Conservation (phyloP, 768 basidiomycete genomes). For the Boletellus emodensis region DNA sequence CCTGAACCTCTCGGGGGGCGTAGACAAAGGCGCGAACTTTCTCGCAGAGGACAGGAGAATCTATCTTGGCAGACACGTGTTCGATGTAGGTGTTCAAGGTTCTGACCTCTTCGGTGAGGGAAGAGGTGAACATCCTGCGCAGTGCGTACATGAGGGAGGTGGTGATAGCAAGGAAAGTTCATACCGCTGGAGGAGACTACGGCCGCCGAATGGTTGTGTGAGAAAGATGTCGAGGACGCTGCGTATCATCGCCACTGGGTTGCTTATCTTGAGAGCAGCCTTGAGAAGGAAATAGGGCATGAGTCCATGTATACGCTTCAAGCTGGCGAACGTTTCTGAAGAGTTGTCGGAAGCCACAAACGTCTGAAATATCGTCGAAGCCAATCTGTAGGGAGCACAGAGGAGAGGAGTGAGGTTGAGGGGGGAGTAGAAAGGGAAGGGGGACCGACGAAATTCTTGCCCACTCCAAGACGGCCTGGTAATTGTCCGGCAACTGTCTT, state of each 20-base stretch:
- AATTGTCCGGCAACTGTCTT: constrained; percentile 75
- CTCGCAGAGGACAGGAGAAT: constrained; percentile 81
- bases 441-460: constrained; percentile 86
- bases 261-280: constrained; percentile 85
- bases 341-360: constrained; percentile 92
- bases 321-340: constrained; percentile 78
- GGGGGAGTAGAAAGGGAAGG: not conserved
- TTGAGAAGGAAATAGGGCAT: constrained; percentile 99
- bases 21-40: constrained; percentile 86
- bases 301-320: constrained; percentile 91
- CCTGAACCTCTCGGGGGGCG: constrained; percentile 85
- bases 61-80: constrained; percentile 82
- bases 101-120: constrained; percentile 84
- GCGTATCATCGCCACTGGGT: constrained; percentile 95
- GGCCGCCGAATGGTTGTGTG: constrained; percentile 94
- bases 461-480: constrained; percentile 92
- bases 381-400: constrained; percentile 53
- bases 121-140: constrained; percentile 90
- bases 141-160: constrained; percentile 3
- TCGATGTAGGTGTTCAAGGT: constrained; percentile 83
- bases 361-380: constrained; percentile 94
- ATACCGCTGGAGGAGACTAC: constrained; percentile 85
- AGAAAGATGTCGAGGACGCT: constrained; percentile 90
- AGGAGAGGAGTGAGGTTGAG: constrained; percentile 6
- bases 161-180: constrained; percentile 4